Percentiles rank a stretch among this genome's conserved stretches.
Conservation (phyloP, 495 filamentous ascomycete species). For the Trichoderma parareesei region DNA sequence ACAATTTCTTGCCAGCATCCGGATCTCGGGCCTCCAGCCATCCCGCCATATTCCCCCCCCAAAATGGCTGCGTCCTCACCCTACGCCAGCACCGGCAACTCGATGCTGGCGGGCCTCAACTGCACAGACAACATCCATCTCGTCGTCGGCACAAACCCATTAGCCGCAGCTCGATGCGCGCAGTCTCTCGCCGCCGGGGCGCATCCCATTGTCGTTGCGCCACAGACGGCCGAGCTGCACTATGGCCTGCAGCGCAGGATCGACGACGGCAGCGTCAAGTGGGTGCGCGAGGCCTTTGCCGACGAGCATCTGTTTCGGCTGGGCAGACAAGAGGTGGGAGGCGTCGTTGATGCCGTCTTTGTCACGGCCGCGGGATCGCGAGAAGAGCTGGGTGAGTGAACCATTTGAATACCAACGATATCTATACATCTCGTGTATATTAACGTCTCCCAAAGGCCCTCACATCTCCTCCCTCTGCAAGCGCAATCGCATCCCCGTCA, state of each 20-base stretch:
- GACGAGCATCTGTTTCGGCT: conserved; percentile 69
- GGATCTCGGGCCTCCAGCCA: conserved; percentile 6
- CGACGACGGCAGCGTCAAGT: conserved; percentile 61
- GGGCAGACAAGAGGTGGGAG: conserved; percentile 69
- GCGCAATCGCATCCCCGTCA: conserved; percentile 78
- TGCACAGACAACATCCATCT: conserved; percentile 72
- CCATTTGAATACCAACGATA: neutral
- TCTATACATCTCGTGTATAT: neutral
- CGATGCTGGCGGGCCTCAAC: conserved; percentile 72
- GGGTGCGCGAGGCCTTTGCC: conserved; percentile 59
- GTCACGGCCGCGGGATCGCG: conserved; percentile 55
- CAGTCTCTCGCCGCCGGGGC: conserved; percentile 84
- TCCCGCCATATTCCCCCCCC: neutral
- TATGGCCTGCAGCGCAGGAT: conserved; percentile 67
- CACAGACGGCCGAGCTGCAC: conserved; percentile 54
- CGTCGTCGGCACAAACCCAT: conserved; percentile 75
- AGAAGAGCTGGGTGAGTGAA: conserved; percentile 37
- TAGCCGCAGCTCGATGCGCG: conserved; percentile 73
- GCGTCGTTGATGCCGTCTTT: conserved; percentile 85
- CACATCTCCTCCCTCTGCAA: conserved; percentile 70
- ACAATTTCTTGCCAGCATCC: neutral
- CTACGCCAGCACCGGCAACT: conserved; percentile 19
- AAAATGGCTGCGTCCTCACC: neutral
- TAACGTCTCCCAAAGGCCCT: conserved; percentile 31
- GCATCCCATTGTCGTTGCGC: conserved; percentile 73